Percentiles rank a stretch among this genome's conserved stretches.
Evolutionary conservation across 768 basidiomycete species (phyloP).

Genomic region (Tulasnella sp.): DNA sequence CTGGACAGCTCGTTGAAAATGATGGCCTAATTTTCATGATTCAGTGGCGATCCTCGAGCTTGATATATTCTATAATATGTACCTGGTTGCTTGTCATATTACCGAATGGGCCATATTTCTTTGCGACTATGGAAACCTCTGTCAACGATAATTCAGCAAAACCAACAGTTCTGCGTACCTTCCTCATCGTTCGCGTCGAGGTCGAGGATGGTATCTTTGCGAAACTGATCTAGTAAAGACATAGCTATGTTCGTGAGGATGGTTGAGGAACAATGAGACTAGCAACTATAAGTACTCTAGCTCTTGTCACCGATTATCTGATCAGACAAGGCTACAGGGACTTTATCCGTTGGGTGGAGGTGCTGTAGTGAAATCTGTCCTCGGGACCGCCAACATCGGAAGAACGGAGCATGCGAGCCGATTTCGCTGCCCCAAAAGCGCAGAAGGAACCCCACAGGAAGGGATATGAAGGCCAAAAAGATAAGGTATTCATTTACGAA

Average conservation of each 20-base stretch:
- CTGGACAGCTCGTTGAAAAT: slow-evolving; percentile 29
- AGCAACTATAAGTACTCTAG: background rate
- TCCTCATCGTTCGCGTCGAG: slow-evolving; percentile 32
- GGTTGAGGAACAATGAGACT: background rate
- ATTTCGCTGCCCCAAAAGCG: background rate
- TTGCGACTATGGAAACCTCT: slow-evolving; percentile 3
- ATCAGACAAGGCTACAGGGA: background rate
- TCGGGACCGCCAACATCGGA: background rate
- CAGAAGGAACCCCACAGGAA: background rate
- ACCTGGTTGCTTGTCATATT: slow-evolving; percentile 31
- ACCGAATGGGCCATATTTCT: slow-evolving; percentile 26
- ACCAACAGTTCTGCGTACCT: background rate
- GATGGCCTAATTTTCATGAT: slow-evolving; percentile 29
- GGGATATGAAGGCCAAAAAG: background rate
- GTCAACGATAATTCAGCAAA: too few species aligned
- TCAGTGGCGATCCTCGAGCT: background rate
- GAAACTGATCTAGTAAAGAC: slow-evolving; percentile 29
- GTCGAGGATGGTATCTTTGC: slow-evolving; percentile 30
- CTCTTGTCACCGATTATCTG: background rate
- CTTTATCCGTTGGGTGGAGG: background rate
- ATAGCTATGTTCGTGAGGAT: background rate
- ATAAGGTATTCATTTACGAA: background rate
- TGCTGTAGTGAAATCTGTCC: background rate
- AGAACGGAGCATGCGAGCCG: background rate
- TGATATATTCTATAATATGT: background rate